phyloP scores from a whole-genome alignment of 2,329 filamentous ascomycete genomes.

The Alternaria tenuissima region DNA sequence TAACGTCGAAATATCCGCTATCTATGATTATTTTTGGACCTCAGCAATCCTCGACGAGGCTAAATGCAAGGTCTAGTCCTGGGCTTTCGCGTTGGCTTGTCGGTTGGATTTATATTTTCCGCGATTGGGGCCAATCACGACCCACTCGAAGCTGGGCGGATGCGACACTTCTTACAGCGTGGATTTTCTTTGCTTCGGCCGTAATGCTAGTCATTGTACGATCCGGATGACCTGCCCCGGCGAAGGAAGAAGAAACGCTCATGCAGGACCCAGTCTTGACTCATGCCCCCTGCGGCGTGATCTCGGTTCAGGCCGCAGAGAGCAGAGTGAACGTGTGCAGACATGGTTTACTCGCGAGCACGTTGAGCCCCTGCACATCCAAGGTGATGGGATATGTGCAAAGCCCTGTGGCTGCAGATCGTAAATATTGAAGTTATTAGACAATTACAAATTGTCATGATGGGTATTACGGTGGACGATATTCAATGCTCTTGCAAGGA shows the following conservation, averaged over 20 bases:
- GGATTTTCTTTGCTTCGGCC: constrained; percentile 12
- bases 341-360: constrained; percentile 1
- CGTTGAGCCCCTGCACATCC: constrained; percentile 2
- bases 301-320: constrained; percentile 32
- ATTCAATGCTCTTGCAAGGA: constrained; percentile 17
- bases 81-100: constrained; percentile 29
- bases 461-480: constrained; percentile 15
- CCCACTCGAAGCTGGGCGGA: constrained; percentile 9
- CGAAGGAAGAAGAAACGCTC: constrained; percentile 34
- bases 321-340: constrained; percentile 15
- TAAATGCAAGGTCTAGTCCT: constrained; percentile 37
- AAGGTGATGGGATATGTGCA: constrained; percentile 2
- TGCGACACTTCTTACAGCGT: neutral
- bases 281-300: constrained; percentile 31
- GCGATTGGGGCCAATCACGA: constrained; percentile 27
- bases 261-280: constrained; percentile 28
- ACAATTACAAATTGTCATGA: constrained; percentile 24
- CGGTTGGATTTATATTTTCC: constrained; percentile 38
- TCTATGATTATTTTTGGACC: constrained; percentile 43
- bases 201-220: constrained; percentile 11
- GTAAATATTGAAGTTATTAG: constrained; percentile 7
- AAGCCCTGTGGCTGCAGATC: constrained; percentile 14
- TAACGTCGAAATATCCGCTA: constrained; percentile 48
- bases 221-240: constrained; percentile 17
- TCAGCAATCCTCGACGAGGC: constrained; percentile 30